phyloP scores from a whole-genome alignment of 2,329 filamentous ascomycete genomes.

The Hyphodiscus sp. region DNA sequence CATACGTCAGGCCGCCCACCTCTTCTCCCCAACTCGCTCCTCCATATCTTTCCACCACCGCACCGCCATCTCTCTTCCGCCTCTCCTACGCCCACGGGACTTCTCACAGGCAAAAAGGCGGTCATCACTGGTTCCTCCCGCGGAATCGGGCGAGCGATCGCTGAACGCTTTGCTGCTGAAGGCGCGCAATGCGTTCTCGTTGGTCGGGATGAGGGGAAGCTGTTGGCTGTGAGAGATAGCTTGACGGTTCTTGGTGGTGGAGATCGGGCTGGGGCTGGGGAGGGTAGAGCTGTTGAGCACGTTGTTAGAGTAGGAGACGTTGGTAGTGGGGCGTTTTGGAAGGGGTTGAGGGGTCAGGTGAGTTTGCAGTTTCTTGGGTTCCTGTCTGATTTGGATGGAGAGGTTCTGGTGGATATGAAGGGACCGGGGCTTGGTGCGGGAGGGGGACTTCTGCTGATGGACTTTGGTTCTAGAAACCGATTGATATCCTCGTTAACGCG shows the following conservation, averaged over 20 bases:
- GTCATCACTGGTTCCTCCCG: conserved; percentile 67
- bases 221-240: conserved; percentile 54
- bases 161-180: conserved; percentile 51
- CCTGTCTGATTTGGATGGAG: neutral
- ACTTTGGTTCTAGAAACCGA: conserved; percentile 17
- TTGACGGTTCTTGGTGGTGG: too few species aligned
- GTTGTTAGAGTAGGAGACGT: conserved; percentile 26
- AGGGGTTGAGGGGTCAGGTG: conserved; percentile 18
- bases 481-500: conserved; percentile 68
- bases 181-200: conserved; percentile 43
- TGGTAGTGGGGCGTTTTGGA: conserved; percentile 23
- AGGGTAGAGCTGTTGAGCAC: conserved; percentile 6
- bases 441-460: neutral
- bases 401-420: neutral
- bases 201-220: conserved; percentile 48
- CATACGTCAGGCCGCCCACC: too few species aligned
- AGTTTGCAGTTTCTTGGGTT: conserved; percentile 3
- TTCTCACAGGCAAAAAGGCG: conserved; percentile 62
- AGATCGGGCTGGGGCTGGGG: neutral
- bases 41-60: neutral
- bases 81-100: neutral
- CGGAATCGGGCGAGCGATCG: conserved; percentile 64
- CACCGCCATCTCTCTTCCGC: too few species aligned
- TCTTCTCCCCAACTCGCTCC: neutral
- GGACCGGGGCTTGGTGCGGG: too few species aligned